Base-by-base conservation (phyloP, 768 basidiomycete species). In the Kwoniella bestiolae region DNA sequence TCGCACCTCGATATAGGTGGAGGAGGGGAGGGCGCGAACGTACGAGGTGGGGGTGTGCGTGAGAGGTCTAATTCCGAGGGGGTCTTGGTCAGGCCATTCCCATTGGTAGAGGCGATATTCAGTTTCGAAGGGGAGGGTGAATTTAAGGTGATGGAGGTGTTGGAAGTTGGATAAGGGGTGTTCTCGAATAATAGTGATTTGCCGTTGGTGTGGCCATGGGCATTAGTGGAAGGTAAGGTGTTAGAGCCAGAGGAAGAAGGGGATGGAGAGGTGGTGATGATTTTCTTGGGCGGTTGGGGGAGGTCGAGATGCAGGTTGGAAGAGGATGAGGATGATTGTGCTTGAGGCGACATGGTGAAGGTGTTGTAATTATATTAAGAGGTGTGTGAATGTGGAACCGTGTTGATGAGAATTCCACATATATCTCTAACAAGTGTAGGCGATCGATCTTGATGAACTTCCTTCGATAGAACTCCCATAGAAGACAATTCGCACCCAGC, bases 41-140 rank as follows among this genome's bases (percentile, higher is more conserved):
- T 67, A 34, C 55, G 66, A 8, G 71, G 65, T 44, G 68, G 61
- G 11, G 71, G 71, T 14, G 70, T 71, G 1, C 47, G 47, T 11
- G 45, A 11, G 18, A 61, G 28, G 28, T 61, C 60, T 11, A 61
- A 29, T 38, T 61, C 60, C 12, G 47, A 53, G 6, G 60, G 49
- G 7, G 49, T 61, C 23, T 8, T 34, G n/a, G 14, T 21, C 32
- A 55, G 34, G 18, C 12, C 7, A 34, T 21, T 41, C 12, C 38
- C 12, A 41, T 41, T 41, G 38, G 12, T 41, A 18, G 2, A 41
- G 11, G n/a, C n/a, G n/a, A n/a, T n/a, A n/a, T n/a, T n/a, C n/a
- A n/a, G n/a, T n/a, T 14, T 38, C 35, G 35, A 38, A 11, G 35
- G 4, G 14, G 38, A 14, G 18, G 38, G 38, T 14, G 38, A 41